phyloP scores from a whole-genome alignment of 1,284 basidiomycete genomes.

The Paramarasmius palmivorus region DNA sequence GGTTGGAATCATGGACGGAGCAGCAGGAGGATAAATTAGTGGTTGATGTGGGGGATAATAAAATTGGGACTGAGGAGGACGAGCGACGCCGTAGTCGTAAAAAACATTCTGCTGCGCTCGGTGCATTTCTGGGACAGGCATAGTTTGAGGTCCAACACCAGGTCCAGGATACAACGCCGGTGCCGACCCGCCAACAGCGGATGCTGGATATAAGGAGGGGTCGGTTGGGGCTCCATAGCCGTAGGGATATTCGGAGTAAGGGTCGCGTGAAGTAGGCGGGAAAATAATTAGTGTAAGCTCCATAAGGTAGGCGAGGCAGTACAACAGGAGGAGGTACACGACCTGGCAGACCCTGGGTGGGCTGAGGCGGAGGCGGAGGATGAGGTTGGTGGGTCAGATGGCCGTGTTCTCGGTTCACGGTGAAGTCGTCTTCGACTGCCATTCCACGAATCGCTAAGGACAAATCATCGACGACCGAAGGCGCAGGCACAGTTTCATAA shows the following conservation, averaged over 20 bases:
- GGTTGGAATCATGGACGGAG: slow-evolving; percentile 53
- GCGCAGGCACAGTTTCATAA: slow-evolving; percentile 46
- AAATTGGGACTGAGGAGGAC: slow-evolving; percentile 54
- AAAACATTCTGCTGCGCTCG: slow-evolving; percentile 54
- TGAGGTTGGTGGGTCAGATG: slow-evolving; percentile 20
- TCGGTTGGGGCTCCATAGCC: slow-evolving; percentile 41
- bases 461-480: slow-evolving; percentile 51
- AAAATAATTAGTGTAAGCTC: slow-evolving; percentile 57
- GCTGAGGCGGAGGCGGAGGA: neutral
- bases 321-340: slow-evolving; percentile 28
- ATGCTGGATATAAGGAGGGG: slow-evolving; percentile 48
- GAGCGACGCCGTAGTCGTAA: slow-evolving; percentile 58
- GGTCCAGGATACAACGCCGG: slow-evolving; percentile 50
- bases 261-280: slow-evolving; percentile 42
- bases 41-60: slow-evolving; percentile 61
- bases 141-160: slow-evolving; percentile 44
- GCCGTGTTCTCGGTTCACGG: slow-evolving; percentile 28
- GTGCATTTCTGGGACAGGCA: slow-evolving; percentile 39
- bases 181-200: slow-evolving; percentile 41
- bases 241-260: slow-evolving; percentile 56
- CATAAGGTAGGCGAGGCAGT: slow-evolving; percentile 48
- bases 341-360: slow-evolving; percentile 25
- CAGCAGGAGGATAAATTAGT: slow-evolving; percentile 57
- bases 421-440: slow-evolving; percentile 64
- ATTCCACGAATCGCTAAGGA: slow-evolving; percentile 62